These are phyloP conservation scores for Mycena olivaceomarginata DNA, from an alignment of 768 basidiomycete species.

Conservation along the genomic window DNA sequence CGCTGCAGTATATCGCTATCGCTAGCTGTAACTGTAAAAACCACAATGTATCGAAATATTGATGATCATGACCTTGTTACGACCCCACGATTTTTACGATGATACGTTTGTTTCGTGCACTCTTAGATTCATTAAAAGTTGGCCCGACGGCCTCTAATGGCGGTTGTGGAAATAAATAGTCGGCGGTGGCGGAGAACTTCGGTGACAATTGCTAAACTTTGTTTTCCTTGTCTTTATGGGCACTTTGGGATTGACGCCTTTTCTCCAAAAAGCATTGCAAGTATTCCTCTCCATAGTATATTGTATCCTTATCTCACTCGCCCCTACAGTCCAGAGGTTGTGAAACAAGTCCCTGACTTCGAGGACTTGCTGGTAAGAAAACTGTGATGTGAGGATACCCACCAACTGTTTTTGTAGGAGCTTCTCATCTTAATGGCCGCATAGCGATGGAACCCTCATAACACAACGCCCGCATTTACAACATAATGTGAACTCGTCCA, in stretches of 20 bases:
- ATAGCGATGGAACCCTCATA: conserved; percentile 90
- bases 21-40: conserved; percentile 10
- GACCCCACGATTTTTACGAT: too few relatives aligned
- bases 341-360: conserved; percentile 79
- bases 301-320: not conserved
- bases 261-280: conserved; percentile 42
- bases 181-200: too few relatives aligned
- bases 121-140: too few relatives aligned
- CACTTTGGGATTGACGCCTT: conserved; percentile 43
- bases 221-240: conserved; percentile 32
- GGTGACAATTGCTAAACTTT: too few relatives aligned
- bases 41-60: too few relatives aligned
- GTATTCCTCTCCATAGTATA: not conserved
- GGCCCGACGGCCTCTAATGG: too few relatives aligned
- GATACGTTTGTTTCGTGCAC: too few relatives aligned
- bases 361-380: conserved; percentile 76
- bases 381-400: conserved; percentile 79
- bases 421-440: conserved; percentile 29
- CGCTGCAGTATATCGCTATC: conserved; percentile 17
- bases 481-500: too few relatives aligned
- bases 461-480: conserved; percentile 91
- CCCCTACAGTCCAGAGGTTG: conserved; percentile 74
- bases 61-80: too few relatives aligned
- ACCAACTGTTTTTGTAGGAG: conserved; percentile 27
- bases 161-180: too few relatives aligned